Evolutionary conservation across 352 stramenopile species (phyloP), one percentile per base, ranked within the genome.

Genomic region (Phytophthora tentaculata): DNA sequence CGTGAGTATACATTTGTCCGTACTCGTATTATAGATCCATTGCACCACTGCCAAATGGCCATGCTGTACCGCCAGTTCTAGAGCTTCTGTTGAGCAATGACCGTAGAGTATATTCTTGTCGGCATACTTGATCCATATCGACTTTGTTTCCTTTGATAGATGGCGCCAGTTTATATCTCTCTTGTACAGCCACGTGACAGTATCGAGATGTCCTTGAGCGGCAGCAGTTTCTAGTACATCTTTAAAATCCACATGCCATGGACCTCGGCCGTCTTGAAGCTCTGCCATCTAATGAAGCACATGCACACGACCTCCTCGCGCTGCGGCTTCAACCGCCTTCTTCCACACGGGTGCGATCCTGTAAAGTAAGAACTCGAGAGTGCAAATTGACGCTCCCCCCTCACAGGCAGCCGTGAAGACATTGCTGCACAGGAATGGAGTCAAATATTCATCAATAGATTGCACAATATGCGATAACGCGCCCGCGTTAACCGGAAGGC

Each of bases 241-340:
- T 1, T 28, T 19, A 10, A 59, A 65, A 24, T 53, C 58, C 10
- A 2, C 20, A 45, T 28, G 52, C 58, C 48, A 53, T 24, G 58
- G 47, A 23, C 48, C 58, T 19, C 37, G 49, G 10, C 24, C 23
- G 1, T 53, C 48, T 44, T 24, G 35, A 19, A 29, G 23, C 9
- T 53, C 19, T 1, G 16, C 47, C 58, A 67, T 67, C 59, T 49
- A 67, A 0, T 47, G 24, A 47, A 67, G 39, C 26, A 67, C 59
- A 1, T 49, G 23, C 19, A 67, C 1, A 24, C 60, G 50, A n/a
- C 50, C 28, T 9, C 28, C 28, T 32, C 28, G 5, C 28, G 9
- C 28, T 32, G 28, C 5, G 5, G 28, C 9, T 51, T 7, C 12
- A 13, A 54, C 48, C 2, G 50, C 50, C 16, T 61, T 13, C 7